Conservation (phyloP, 106 monocot species). For the Cymbidium sinense region DNA sequence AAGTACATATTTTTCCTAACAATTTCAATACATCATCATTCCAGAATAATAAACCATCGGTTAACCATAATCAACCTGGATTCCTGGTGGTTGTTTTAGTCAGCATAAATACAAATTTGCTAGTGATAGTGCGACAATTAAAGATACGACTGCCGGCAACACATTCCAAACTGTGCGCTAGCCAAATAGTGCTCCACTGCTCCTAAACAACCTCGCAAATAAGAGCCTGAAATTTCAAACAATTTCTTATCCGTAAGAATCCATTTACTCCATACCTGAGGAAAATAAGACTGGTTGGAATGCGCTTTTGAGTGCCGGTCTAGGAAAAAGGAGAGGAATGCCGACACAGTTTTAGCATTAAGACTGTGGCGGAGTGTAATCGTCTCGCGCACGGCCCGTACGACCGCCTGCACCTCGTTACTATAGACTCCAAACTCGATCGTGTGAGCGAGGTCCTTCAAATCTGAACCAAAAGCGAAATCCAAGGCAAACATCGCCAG, state of each 20-base stretch:
- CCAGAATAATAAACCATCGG: background rate
- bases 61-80: background rate
- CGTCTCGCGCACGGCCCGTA: conserved; percentile 77
- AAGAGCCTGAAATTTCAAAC: background rate
- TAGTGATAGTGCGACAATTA: no score
- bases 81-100: background rate
- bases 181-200: background rate
- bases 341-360: conserved; percentile 19
- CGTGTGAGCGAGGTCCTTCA: background rate
- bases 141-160: background rate
- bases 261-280: conserved; percentile 39
- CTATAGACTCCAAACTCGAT: conserved; percentile 39
- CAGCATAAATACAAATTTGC: background rate
- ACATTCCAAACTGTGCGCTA: background rate
- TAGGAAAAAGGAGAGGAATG: conserved; percentile 45
- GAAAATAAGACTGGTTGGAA: conserved; percentile 47
- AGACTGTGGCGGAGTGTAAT: conserved; percentile 63
- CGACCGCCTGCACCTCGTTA: conserved; percentile 80
- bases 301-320: conserved; percentile 50
- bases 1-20: no score
- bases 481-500: background rate
- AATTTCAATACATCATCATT: no score
- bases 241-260: background rate
- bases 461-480: background rate
- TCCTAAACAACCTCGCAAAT: background rate